Base-by-base conservation (phyloP, 2,329 filamentous ascomycete species). In the Lecanicillium sp. region DNA sequence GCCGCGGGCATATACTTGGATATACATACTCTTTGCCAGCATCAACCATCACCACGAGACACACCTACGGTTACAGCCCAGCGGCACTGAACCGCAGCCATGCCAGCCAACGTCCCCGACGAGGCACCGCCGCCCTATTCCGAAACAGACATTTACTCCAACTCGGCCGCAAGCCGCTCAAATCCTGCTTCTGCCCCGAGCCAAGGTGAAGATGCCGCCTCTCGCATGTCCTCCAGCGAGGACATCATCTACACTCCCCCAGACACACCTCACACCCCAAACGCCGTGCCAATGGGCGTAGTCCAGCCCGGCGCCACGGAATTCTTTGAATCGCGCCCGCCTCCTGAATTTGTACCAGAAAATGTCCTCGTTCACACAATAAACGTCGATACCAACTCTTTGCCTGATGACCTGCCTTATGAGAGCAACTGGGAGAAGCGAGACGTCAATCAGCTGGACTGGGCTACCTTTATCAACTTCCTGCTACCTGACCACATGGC, bases 391-490 rank as follows among this genome's bases (percentile, higher is more conserved):
- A 45, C 54, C 3, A 42, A 51, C 22, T 63, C 62, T n/a, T 48
- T 55, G 3, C 63, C 67, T 0, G 57, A 62, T 5, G 60, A 69
- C 37, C 56, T 75, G 9, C 66, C 70, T 0, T 72, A 64, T 38
- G 60, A 57, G 2, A 37, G 46, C 9, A 56, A 56, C 22, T 63
- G 62, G 50, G 56, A 51, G 5, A 46, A 46, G 5, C 65, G 64
- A 29, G 71, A 74, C 37, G 60, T 76, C 11, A 64, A 58, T 1
- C 47, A 56, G 12, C 66, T 72, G 47, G 75, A 80, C 50, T 80
- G 75, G 75, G 63, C 65, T 27, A 77, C 74, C 0, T 79, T 80
- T 52, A 46, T 74, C 33, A 77, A 77, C 47, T 70, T 69, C 43
- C 53, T 79, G 13, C 51, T 78, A 16, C 73, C 75, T 0, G 57